Percentiles rank a stretch among this genome's conserved stretches.
Evolutionary conservation across 208 protist genomes (phyloP).

Genomic region (Leishmania turanica): DNA sequence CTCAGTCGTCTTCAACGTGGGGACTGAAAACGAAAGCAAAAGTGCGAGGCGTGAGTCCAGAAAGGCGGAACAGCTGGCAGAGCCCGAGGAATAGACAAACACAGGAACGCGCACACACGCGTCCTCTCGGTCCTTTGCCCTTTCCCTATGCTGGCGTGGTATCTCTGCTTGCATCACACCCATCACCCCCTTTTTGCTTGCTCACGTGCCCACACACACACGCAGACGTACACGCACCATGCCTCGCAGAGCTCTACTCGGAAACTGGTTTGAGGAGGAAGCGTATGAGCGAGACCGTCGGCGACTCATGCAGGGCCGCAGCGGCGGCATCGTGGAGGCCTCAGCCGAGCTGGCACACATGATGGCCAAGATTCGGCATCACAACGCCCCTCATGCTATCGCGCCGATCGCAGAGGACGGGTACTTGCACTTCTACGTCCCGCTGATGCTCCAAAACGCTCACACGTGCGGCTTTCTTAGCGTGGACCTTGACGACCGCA

Average conservation of each 20-base stretch:
- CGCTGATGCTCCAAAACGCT: constrained; percentile 86
- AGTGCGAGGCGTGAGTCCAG: background rate
- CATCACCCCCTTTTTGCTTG: background rate
- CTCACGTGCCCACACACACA: background rate
- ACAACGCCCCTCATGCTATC: constrained; percentile 74
- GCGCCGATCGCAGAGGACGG: constrained; percentile 55
- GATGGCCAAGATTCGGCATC: constrained; percentile 78
- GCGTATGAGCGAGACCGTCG: constrained; percentile 72
- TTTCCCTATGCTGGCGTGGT: background rate
- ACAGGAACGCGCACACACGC: background rate
- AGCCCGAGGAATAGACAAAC: background rate
- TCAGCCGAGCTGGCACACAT: constrained; percentile 61
- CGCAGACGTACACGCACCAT: constrained; percentile 31
- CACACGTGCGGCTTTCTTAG: constrained; percentile 77
- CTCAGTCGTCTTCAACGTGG: background rate
- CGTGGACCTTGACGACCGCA: constrained; percentile 83
- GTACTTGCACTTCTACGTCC: constrained; percentile 73
- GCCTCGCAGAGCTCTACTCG: constrained; percentile 68
- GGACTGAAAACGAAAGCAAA: background rate
- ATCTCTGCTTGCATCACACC: background rate
- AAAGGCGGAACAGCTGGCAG: too few relatives aligned
- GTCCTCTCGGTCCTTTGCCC: background rate
- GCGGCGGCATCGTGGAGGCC: constrained; percentile 64
- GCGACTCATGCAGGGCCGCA: constrained; percentile 71
- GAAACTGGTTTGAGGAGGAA: constrained; percentile 90